phyloP scores from a whole-genome alignment of 306 rosid genomes.

The Gleditsia sinensis region DNA sequence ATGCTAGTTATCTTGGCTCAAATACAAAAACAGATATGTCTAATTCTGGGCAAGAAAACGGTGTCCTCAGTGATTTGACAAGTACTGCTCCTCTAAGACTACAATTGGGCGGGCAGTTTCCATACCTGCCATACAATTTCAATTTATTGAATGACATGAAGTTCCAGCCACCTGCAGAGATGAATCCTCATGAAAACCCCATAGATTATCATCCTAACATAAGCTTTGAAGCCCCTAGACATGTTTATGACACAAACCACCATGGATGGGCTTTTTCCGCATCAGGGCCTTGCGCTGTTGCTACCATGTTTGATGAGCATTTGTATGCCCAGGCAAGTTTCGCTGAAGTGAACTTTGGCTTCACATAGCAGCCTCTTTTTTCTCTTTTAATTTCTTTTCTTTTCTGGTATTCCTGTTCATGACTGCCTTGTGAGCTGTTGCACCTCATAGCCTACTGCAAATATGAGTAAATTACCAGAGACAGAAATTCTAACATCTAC shows the following conservation, averaged over 20 bases:
- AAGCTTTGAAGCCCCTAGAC: slow-evolving; percentile 65
- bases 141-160: slow-evolving; percentile 55
- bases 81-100: slow-evolving; percentile 55
- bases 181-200: slow-evolving; percentile 62
- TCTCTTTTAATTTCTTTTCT: background rate
- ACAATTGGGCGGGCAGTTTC: slow-evolving; percentile 63
- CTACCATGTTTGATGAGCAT: slow-evolving; percentile 28
- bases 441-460: slow-evolving; percentile 17
- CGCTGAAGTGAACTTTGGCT: slow-evolving; percentile 8
- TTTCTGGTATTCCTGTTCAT: slow-evolving; percentile 16
- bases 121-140: slow-evolving; percentile 74
- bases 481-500: background rate
- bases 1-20: slow-evolving; percentile 29
- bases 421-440: background rate
- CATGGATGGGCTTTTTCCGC: slow-evolving; percentile 81
- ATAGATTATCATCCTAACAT: slow-evolving; percentile 68
- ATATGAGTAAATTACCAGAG: background rate
- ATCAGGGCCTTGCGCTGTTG: slow-evolving; percentile 62
- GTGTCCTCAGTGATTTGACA: slow-evolving; percentile 33
- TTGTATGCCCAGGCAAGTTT: slow-evolving; percentile 35
- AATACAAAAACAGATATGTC: slow-evolving; percentile 21
- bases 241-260: slow-evolving; percentile 57
- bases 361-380: background rate
- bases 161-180: slow-evolving; percentile 57
- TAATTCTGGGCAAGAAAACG: slow-evolving; percentile 31